phyloP scores from a whole-genome alignment of 108 stramenopile species.

The Fragilaria crotonensis region DNA sequence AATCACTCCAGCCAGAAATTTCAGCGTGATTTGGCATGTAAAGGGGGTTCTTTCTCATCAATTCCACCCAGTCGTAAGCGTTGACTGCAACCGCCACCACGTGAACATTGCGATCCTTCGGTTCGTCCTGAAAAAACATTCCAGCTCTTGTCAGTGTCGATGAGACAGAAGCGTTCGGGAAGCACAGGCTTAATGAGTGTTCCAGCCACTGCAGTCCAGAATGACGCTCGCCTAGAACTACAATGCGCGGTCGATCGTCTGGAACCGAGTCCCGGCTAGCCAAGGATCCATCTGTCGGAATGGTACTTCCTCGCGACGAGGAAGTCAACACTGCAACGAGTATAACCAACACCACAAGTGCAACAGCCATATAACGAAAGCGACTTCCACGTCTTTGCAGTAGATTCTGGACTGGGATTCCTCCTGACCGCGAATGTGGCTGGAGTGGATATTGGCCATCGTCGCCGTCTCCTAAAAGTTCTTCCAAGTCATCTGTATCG shows the following conservation, averaged over 20 bases:
- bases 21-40: slow-evolving; percentile 39
- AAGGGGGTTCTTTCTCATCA: slow-evolving; percentile 41
- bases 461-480: background rate
- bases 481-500: background rate
- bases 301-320: background rate
- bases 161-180: slow-evolving; percentile 20
- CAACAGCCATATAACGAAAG: too few relatives aligned
- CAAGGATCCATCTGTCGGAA: background rate
- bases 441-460: background rate
- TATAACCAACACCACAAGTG: background rate
- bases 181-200: slow-evolving; percentile 30
- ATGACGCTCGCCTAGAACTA: slow-evolving; percentile 46
- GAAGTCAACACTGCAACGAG: background rate
- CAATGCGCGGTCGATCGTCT: slow-evolving; percentile 19
- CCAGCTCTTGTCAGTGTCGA: slow-evolving; percentile 32
- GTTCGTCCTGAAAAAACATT: slow-evolving; percentile 40
- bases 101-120: slow-evolving; percentile 12
- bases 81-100: slow-evolving; percentile 37
- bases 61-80: slow-evolving; percentile 47
- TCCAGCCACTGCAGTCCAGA: slow-evolving; percentile 44
- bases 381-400: background rate
- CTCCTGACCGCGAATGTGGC: background rate
- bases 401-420: background rate
- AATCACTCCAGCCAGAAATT: slow-evolving; percentile 37
- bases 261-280: background rate